These are phyloP conservation scores for Ocimum tenuiflorum DNA, from an alignment of 257 asterid species.

Conservation along the genomic window DNA sequence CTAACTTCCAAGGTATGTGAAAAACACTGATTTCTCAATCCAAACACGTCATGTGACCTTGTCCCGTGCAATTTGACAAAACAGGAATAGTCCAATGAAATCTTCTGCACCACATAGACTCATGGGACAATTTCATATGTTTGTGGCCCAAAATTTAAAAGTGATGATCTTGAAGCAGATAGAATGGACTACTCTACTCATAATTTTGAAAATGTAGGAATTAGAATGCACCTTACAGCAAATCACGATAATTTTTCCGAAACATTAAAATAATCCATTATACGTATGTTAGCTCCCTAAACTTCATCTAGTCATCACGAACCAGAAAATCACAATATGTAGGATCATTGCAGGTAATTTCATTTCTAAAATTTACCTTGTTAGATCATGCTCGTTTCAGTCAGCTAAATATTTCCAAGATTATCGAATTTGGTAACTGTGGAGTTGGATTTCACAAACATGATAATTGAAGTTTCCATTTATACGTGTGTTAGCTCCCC, in stretches of 20 bases:
- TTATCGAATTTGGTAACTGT: background rate
- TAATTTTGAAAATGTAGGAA: background rate
- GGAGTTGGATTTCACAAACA: background rate
- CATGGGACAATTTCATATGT: background rate
- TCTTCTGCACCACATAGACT: background rate
- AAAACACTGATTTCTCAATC: constrained; percentile 1
- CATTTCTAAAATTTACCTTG: background rate
- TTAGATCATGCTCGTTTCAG: background rate
- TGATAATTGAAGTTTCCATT: background rate
- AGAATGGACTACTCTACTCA: background rate
- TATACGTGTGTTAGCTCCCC: background rate
- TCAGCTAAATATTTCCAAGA: background rate
- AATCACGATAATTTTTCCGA: background rate
- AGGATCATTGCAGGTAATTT: background rate
- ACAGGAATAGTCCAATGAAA: background rate
- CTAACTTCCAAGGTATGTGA: background rate
- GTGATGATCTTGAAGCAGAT: background rate
- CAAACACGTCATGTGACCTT: background rate
- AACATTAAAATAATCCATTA: background rate
- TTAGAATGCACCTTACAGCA: background rate
- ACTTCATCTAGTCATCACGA: background rate
- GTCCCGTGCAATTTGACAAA: background rate
- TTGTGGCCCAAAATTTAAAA: background rate
- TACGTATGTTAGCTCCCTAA: background rate
- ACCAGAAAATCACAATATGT: background rate